Percentiles rank a stretch among this genome's conserved stretches.
Conservation (phyloP, 257 asterid species). For the Verbena officinalis region DNA sequence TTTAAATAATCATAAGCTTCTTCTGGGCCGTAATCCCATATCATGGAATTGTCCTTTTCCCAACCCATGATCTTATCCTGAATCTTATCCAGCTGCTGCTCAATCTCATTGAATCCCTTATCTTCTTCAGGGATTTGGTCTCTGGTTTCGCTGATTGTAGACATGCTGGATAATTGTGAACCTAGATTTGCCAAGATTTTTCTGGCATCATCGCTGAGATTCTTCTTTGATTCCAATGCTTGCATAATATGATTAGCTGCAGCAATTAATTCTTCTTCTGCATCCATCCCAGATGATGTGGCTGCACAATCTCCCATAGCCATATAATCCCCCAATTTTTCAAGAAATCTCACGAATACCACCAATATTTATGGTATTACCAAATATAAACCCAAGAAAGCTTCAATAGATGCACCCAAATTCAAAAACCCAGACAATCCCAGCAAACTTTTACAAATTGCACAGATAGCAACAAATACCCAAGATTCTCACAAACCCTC, state of each 20-base stretch:
- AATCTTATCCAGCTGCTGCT: slow-evolving; percentile 54
- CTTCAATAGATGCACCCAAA: slow-evolving; percentile 3
- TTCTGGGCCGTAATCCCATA: slow-evolving; percentile 82
- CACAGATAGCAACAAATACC: neutral
- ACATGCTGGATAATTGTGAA: slow-evolving; percentile 51
- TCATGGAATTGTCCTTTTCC: slow-evolving; percentile 71
- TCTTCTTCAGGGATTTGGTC: slow-evolving; percentile 32
- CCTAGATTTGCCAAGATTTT: slow-evolving; percentile 76
- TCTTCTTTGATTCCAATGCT: slow-evolving; percentile 54
- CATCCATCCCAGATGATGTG: slow-evolving; percentile 50
- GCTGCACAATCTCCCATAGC: slow-evolving; percentile 61
- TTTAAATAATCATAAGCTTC: slow-evolving; percentile 71
- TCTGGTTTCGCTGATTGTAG: slow-evolving; percentile 34
- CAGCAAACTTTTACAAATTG: slow-evolving; percentile 7
- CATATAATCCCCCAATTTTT: neutral
- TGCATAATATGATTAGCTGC: slow-evolving; percentile 61
- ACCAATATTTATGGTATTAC: slow-evolving; percentile 3
- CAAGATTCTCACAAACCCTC: slow-evolving; percentile 19
- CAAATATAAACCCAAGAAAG: neutral
- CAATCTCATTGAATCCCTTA: slow-evolving; percentile 51
- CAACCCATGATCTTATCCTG: slow-evolving; percentile 67
- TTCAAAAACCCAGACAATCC: slow-evolving; percentile 26
- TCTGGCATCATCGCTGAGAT: slow-evolving; percentile 53
- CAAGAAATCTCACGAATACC: slow-evolving; percentile 10
- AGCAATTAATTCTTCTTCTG: slow-evolving; percentile 73